Evolutionary conservation across 176 grass and related monocot genomes (phyloP).

Genomic region (Avena atlantica): DNA sequence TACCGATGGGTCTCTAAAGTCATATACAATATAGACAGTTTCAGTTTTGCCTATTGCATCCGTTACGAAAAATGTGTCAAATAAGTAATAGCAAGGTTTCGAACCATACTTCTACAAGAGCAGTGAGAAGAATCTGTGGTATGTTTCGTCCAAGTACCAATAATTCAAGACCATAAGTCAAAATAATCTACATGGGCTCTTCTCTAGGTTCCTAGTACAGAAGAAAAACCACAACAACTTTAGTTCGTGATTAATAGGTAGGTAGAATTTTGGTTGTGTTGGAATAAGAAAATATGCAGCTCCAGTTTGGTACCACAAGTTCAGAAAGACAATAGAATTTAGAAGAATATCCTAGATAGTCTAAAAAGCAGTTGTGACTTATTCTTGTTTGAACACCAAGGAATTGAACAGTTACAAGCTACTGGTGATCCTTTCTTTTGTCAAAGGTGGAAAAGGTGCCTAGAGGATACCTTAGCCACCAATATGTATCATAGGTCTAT

Average conservation of each 20-base stretch:
- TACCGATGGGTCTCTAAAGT: neutral
- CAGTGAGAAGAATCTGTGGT: neutral
- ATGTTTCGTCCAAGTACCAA: neutral
- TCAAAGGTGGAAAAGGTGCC: neutral
- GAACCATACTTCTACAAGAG: neutral
- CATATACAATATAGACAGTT: neutral
- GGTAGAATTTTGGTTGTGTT: neutral
- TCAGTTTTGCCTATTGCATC: neutral
- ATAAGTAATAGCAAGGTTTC: neutral
- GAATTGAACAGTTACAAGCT: neutral
- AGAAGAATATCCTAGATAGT: neutral
- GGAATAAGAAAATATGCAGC: neutral
- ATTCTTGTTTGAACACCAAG: neutral
- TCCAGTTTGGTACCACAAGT: neutral
- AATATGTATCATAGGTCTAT: constrained; percentile 94
- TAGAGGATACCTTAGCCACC: constrained; percentile 72
- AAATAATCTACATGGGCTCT: neutral
- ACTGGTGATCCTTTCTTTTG: neutral
- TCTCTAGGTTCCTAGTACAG: neutral
- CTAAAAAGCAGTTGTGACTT: neutral
- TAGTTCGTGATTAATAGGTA: neutral
- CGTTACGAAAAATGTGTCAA: neutral
- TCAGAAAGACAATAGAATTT: neutral
- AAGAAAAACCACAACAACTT: neutral
- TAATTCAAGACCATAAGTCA: neutral